Percentiles rank a stretch among this genome's conserved stretches.
Evolutionary conservation across 495 filamentous ascomycete species (phyloP).

Genomic region (Penicillium ucsense): DNA sequence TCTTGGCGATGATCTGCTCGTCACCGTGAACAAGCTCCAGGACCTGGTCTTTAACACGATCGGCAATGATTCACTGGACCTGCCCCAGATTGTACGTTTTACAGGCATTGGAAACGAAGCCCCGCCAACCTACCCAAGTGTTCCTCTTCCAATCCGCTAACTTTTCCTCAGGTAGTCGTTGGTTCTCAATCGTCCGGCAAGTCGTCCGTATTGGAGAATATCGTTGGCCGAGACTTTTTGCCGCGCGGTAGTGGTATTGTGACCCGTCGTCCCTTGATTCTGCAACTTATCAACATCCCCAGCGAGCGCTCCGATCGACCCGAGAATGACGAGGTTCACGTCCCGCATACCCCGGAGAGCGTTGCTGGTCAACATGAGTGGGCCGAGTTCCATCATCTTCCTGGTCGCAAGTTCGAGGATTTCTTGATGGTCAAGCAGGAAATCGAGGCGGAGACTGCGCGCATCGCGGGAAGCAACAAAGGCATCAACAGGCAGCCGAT

Average conservation of each 20-base stretch:
- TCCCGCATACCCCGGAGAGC: slow-evolving; percentile 60
- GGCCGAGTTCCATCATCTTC: slow-evolving; percentile 95
- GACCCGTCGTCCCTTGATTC: slow-evolving; percentile 83
- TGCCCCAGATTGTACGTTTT: slow-evolving; percentile 87
- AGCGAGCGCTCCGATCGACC: slow-evolving; percentile 62
- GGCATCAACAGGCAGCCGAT: slow-evolving; percentile 97
- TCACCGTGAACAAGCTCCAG: slow-evolving; percentile 91
- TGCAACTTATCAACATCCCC: slow-evolving; percentile 96
- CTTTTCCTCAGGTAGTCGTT: slow-evolving; percentile 70
- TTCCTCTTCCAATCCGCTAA: neutral
- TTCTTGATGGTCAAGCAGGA: slow-evolving; percentile 90
- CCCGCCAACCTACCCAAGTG: neutral
- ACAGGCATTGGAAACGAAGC: neutral
- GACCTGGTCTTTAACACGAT: slow-evolving; percentile 99
- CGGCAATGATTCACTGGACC: slow-evolving; percentile 92
- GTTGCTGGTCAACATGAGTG: slow-evolving; percentile 72
- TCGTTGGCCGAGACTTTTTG: slow-evolving; percentile 94
- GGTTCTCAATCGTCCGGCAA: slow-evolving; percentile 98
- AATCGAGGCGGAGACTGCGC: slow-evolving; percentile 91
- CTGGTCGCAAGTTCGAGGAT: slow-evolving; percentile 81
- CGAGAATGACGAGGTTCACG: slow-evolving; percentile 52
- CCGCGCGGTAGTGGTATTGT: slow-evolving; percentile 96
- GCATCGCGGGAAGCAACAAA: slow-evolving; percentile 96
- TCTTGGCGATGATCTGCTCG: slow-evolving; percentile 85
- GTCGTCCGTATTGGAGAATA: slow-evolving; percentile 98